Conservation (phyloP, 495 filamentous ascomycete species). For the Hyaloscypha finlandica region DNA sequence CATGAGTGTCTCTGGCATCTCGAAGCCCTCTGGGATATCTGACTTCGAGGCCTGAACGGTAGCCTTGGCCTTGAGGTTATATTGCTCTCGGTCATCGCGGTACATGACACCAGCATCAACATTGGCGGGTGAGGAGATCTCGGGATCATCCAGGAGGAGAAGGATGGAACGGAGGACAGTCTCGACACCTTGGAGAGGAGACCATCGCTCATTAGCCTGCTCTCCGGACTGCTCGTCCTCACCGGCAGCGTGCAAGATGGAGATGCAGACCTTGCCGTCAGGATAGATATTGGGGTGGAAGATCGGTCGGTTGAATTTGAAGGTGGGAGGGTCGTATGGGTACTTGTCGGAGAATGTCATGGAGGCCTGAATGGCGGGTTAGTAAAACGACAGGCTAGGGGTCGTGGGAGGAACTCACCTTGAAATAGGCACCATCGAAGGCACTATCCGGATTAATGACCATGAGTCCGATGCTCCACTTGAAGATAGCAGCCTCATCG, state of each 20-base stretch:
- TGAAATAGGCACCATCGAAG: constrained; percentile 93
- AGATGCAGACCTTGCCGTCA: constrained; percentile 92
- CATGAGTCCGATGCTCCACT: constrained; percentile 86
- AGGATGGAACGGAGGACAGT: constrained; percentile 91
- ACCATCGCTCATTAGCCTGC: constrained; percentile 86
- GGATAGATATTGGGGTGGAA: constrained; percentile 94
- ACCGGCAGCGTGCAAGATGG: constrained; percentile 89
- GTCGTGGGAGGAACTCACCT: constrained; percentile 39
- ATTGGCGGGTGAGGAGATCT: constrained; percentile 90
- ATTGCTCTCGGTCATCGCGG: constrained; percentile 66
- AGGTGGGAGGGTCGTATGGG: constrained; percentile 89
- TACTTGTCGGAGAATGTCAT: constrained; percentile 91
- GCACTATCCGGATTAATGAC: constrained; percentile 88
- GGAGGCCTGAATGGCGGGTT: constrained; percentile 51
- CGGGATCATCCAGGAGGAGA: constrained; percentile 91
- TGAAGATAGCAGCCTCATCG: constrained; percentile 73
- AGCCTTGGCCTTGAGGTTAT: constrained; percentile 66
- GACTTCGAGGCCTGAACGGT: constrained; percentile 72
- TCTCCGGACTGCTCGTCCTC: constrained; percentile 93
- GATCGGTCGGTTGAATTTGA: constrained; percentile 78
- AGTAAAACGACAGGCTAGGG: background rate
- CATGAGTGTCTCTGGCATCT: constrained; percentile 75
- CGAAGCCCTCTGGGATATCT: constrained; percentile 79
- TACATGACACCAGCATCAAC: constrained; percentile 90
- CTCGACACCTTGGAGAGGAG: constrained; percentile 87